Evolutionary conservation across 768 basidiomycete species (phyloP), one percentile per base, ranked within the genome.

Genomic region (Crepidotus variabilis): DNA sequence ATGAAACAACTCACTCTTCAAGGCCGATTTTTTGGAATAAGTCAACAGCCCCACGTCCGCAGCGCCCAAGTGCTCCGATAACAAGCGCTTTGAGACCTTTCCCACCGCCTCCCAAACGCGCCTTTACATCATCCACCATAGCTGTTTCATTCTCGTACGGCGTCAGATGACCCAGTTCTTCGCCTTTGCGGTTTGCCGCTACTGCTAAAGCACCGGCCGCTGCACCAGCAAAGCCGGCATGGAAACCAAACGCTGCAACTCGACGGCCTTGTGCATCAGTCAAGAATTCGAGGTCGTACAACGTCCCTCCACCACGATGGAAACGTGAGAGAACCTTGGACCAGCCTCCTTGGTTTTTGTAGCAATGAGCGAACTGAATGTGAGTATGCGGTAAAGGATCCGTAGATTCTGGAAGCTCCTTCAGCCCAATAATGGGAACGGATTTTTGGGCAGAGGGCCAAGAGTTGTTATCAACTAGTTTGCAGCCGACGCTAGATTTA

Each of bases 181-280:
- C 69, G 1, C 84, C 86, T 47, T 80, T 75, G 60, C 79, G 78
- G 52, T 88, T 81, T 20, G 88, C 79, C 1, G 88, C 90, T 33
- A 86, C 70, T 2, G 92, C 93, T 23, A 98, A 80, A 7, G 90
- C 91, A 20, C 91, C 88, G 0, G 91, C 94, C 5, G 94, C 96
- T 9, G 94, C 93, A 14, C 97, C 97, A n/a, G 96, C 94, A 65
- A 98, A 99, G 4, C 97, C 97, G 11, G 97, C 97, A 70, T 98
- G 92, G 76, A 88, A 99, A 6, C 97, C 97, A 66, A 99, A 99
- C 0, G 97, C 97, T 14, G 97, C 96, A 34, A 99, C 94, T 47
- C 97, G 89, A 24, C 96, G 82, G 13, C 95, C 93, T 36, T 64
- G 76, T 1, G 78, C 83, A 67, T 98, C 93, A 60, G 84, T 88